Evolutionary conservation across 306 rosid species (phyloP).

Genomic region (Prunus mira): DNA sequence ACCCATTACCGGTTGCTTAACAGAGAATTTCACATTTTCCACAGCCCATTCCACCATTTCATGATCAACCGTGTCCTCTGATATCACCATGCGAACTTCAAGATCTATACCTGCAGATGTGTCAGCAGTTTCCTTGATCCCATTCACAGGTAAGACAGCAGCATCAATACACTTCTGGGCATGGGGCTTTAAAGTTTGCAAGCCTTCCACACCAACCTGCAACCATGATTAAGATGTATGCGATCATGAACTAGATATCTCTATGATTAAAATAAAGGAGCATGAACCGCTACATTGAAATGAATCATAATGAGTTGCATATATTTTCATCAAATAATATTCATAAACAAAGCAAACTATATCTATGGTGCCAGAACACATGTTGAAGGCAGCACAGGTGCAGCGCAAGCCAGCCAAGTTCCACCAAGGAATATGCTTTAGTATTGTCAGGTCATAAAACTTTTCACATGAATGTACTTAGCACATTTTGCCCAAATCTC

Average conservation of each 20-base stretch:
- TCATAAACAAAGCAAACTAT: background rate
- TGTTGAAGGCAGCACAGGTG: background rate
- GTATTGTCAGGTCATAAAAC: background rate
- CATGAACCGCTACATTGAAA: background rate
- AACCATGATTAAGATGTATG: constrained; percentile 18
- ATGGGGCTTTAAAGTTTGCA: constrained; percentile 78
- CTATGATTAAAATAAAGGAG: background rate
- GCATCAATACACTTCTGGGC: constrained; percentile 38
- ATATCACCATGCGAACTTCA: constrained; percentile 57
- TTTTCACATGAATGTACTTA: background rate
- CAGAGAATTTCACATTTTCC: constrained; percentile 82
- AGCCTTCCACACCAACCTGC: constrained; percentile 82
- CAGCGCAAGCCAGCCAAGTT: background rate
- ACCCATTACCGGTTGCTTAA: constrained; percentile 69
- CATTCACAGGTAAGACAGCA: constrained; percentile 40
- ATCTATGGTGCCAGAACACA: background rate
- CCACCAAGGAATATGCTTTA: background rate
- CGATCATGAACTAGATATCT: constrained; percentile 18
- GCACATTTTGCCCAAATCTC: constrained; percentile 1
- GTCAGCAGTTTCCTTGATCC: constrained; percentile 50
- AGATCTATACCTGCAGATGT: constrained; percentile 66
- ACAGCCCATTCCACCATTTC: constrained; percentile 67
- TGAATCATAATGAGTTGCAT: background rate
- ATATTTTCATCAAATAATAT: background rate
- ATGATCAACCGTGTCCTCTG: constrained; percentile 54